Evolutionary conservation across 345 rosid genomes (phyloP).

Genomic region (Acer saccharum): DNA sequence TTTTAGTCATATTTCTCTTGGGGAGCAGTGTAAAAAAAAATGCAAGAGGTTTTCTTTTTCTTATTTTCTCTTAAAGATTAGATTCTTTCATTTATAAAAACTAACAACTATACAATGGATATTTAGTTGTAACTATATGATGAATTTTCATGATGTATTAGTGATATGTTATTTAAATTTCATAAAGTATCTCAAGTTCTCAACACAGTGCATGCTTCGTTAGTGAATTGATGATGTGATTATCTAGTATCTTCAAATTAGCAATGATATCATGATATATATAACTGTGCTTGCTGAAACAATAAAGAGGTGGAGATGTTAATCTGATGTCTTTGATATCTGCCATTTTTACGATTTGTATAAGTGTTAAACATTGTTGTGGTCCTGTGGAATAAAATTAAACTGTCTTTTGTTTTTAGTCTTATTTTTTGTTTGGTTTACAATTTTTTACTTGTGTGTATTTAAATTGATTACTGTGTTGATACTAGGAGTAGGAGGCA

Average conservation of each 20-base stretch:
- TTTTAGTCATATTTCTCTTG: not conserved
- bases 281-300: not conserved
- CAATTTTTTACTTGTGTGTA: too few relatives aligned
- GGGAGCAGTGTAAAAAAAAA: not conserved
- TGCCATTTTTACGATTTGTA: not conserved
- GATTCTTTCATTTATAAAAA: not conserved
- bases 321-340: not conserved
- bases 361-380: not conserved
- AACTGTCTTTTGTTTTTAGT: not conserved
- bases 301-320: not conserved
- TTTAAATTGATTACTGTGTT: not conserved
- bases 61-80: not conserved
- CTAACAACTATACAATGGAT: not conserved
- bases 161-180: not conserved
- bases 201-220: not conserved
- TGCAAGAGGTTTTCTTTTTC: not conserved
- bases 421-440: too few relatives aligned
- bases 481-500: too few relatives aligned
- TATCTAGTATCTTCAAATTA: not conserved
- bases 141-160: not conserved
- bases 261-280: not conserved
- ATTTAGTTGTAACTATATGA: not conserved
- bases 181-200: too few relatives aligned
- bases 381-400: not conserved
- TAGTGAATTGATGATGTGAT: not conserved